Evolutionary conservation across 2,329 filamentous ascomycete genomes (phyloP), one percentile per base, ranked within the genome.

Genomic region (Harringtonia aguacate): DNA sequence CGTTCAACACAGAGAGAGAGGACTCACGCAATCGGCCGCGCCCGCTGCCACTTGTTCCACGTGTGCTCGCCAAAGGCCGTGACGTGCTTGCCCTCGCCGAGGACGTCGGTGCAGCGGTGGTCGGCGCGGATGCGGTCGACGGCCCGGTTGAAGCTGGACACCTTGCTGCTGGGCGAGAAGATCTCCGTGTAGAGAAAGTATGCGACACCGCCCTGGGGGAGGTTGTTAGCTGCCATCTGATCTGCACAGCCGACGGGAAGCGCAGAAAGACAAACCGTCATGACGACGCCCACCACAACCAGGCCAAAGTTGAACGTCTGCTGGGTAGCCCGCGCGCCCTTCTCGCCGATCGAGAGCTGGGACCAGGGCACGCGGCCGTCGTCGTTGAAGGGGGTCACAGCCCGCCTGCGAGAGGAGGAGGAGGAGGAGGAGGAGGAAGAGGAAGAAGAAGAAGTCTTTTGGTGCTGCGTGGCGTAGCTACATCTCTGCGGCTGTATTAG

Each of bases 231-330:
- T 36, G 47, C 8, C 30, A 29, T 29, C 8, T 29, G 28, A 8
- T 29, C 13, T 13, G 28, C 13, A 29, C 8, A 29, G 30, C 14
- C 24, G 24, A 31, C 12, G 30, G 30, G 5, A 31, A 13, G 13
- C 28, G 8, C 12, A 31, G 30, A 13, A 13, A 31, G 33, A 54
- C 72, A 49, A 70, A 87, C 85, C 30, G 89, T 95, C 53, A 90
- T 68, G 29, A 79, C 73, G 12, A 89, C 64, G 22, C 90, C 90
- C 8, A 81, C 69, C 2, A 87, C 53, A 9, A 95, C 78, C 49
- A 95, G 64, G 52, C 82, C 73, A 52, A 95, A 79, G 63, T 97
- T 95, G 68, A 94, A 83, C 15, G 82, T 84, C 62, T 95, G 90
- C 62, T 95, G 89, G 1, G 86, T 90, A 9, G 87, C 85, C 33